phyloP scores from a whole-genome alignment of 2,329 filamentous ascomycete genomes.

The Penicillium capsulatum region DNA sequence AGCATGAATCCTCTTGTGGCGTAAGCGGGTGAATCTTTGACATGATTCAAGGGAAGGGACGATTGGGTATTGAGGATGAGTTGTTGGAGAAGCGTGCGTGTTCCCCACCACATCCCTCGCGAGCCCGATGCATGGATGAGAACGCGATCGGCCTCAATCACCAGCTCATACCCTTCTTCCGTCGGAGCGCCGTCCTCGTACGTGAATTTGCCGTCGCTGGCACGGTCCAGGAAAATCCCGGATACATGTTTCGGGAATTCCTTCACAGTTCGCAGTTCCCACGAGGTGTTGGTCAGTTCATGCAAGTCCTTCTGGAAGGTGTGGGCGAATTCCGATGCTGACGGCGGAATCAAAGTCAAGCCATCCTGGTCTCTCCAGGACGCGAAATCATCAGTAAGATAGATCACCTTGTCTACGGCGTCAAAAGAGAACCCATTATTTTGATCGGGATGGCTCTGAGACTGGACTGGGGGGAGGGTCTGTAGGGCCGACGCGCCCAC shows the following conservation, averaged over 20 bases:
- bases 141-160: constrained; percentile 36
- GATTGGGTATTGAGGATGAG: too few relatives aligned
- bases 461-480: too few relatives aligned
- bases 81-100: constrained; percentile 52
- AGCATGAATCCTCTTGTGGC: constrained; percentile 49
- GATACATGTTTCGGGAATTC: constrained; percentile 28
- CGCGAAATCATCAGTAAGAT: too few relatives aligned
- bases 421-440: too few relatives aligned
- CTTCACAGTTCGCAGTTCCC: constrained; percentile 38
- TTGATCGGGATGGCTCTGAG: too few relatives aligned
- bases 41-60: too few relatives aligned
- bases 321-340: constrained; percentile 47
- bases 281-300: constrained; percentile 37
- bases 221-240: constrained; percentile 44
- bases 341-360: constrained; percentile 52
- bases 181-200: constrained; percentile 48
- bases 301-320: constrained; percentile 47
- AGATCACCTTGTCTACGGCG: too few relatives aligned
- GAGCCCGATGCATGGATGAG: constrained; percentile 52
- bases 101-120: constrained; percentile 57
- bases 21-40: constrained; percentile 55
- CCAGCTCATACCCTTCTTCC: constrained; percentile 50
- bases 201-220: constrained; percentile 27
- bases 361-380: too few relatives aligned
- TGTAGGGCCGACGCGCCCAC: too few relatives aligned